phyloP scores from a whole-genome alignment of 805 yeast genomes.

The Candida qinlingensis region DNA sequence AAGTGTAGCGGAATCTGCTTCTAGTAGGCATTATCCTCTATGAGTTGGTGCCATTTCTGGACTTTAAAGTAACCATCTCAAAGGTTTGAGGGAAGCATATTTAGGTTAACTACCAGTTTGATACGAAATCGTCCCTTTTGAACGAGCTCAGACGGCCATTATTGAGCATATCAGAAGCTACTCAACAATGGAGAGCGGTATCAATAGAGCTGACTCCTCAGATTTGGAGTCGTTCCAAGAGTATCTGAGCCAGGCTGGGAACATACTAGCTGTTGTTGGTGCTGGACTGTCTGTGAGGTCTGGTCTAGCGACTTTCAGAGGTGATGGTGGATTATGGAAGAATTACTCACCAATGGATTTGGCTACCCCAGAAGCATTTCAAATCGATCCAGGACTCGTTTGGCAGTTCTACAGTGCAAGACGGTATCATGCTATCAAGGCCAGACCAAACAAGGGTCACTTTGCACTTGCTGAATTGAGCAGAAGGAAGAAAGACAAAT shows the following conservation, averaged over 20 bases:
- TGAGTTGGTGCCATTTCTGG: too few relatives aligned
- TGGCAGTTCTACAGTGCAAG: constrained; percentile 85
- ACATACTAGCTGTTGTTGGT: constrained; percentile 65
- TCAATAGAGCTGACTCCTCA: constrained; percentile 8
- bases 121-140: too few relatives aligned
- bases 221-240: constrained; percentile 39
- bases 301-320: constrained; percentile 72
- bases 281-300: constrained; percentile 79
- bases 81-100: too few relatives aligned
- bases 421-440: constrained; percentile 56
- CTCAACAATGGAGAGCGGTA: constrained; percentile 2
- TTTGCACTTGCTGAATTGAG: constrained; percentile 61
- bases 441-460: constrained; percentile 74
- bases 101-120: too few relatives aligned
- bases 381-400: constrained; percentile 75
- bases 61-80: too few relatives aligned
- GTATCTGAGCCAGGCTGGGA: constrained; percentile 38
- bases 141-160: too few relatives aligned
- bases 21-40: too few relatives aligned
- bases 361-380: constrained; percentile 90
- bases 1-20: too few relatives aligned
- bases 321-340: constrained; percentile 72
- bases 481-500: constrained; percentile 31
- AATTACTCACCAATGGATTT: constrained; percentile 73
- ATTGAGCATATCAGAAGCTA: too few relatives aligned